Base-by-base conservation (phyloP, 495 filamentous ascomycete species). In the Immersiella caudata region DNA sequence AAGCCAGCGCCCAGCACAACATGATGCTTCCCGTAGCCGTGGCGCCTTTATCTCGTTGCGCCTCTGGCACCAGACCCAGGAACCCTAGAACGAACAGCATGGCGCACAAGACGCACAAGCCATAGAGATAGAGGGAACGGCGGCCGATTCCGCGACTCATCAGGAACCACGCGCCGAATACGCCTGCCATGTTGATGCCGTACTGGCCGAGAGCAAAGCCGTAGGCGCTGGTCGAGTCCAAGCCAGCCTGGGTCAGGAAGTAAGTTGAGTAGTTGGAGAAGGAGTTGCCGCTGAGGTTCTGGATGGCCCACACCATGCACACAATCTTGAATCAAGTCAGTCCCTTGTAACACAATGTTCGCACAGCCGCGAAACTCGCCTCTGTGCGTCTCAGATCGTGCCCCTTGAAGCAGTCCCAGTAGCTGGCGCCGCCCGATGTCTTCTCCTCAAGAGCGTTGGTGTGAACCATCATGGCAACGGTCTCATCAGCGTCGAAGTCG, bases 391-490 rank as follows among this genome's bases (percentile, higher is more conserved):
- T 86, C 25, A 87, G 79, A 69, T 95, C 89, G 20, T 85, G 85
- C 2, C 91, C 90, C 71, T 84, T 88, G 82, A 93, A 93, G 77
- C 91, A 91, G 70, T 93, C 91, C 62, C 83, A 69, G 70, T 91
- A 92, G 59, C 81, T 87, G n/a, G 90, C 85, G n/a, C 89, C 87
- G 29, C 78, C 79, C 22, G 88, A 90, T 64, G 89, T 88, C 77
- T 89, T 89, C 65, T 88, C 80, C 73, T 94, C 91, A 12, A 93
- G 78, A 0, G 89, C 89, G 11, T 88, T 90, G 8, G 91, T 93
- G 70, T 92, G 91, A 27, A 91, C 88, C 89, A 94, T 94, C 91
- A 94, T 93, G 56, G 90, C 84, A 49, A 95, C 81, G 0, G 89
- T 92, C 76, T 95, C 90, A 68, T 91, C 87, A 2, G 88, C 80